Base-by-base conservation (phyloP, 768 basidiomycete species). In the Rhizopogon vulgaris region DNA sequence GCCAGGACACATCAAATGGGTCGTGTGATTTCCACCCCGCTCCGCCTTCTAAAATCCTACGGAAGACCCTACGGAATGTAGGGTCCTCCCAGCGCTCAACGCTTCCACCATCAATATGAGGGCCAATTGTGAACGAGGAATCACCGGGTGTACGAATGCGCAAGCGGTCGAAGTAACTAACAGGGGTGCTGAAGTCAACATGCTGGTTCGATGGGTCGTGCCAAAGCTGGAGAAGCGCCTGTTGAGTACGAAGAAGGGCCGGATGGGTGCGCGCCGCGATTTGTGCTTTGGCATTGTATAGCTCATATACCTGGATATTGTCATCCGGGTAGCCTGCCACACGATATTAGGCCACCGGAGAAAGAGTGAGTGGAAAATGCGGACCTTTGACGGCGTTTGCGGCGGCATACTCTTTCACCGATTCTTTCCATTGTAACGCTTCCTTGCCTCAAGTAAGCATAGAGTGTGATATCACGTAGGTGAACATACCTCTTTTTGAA, bases 81-180 rank as follows among this genome's bases (percentile, higher is more conserved):
- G 66, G 61, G 61, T 84, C 78, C 60, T 82, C 77, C 79, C 79
- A 80, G 2, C 83, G 65, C 69, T 85, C 71, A 53, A 78, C 68
- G 7, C 75, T 72, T 9, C 80, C 80, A 0, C 73, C 74, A 46
- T 81, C 79, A 14, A 73, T 64, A 49, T 85, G 83, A 10, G 85
- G 82, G 0, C 82, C 85, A 2, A 90, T 69, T 0, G 80, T 75
- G 60, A 90, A 90, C 43, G 75, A 74, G 11, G 73, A 66, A 54
- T 88, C 87, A 0, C 88, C 90, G 0, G 87, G 85, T 27, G 74
- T 75, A 5, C 90, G 78, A 42, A 90, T 86, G 2, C 87, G 76
- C 10, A 90, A 69, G 6, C 89, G 76, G 66, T 92, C 89, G 53
- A 81, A 86, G 65, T 91, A 91, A 1, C 82, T 80, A n/a, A 90